phyloP scores from a whole-genome alignment of 208 protist genomes.

The Tritrichomonas musculus region DNA sequence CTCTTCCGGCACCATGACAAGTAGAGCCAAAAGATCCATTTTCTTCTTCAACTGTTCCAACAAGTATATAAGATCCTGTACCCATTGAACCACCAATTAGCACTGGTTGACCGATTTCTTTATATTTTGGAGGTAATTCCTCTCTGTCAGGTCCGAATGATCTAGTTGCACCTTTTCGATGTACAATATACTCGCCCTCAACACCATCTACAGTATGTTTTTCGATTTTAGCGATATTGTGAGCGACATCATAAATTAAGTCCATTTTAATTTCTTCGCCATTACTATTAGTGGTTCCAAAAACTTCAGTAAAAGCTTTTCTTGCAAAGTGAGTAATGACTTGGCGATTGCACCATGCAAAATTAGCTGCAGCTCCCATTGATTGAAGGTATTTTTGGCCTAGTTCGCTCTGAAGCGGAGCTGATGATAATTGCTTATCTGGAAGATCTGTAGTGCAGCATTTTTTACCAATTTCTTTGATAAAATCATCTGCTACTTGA shows the following conservation, averaged over 20 bases:
- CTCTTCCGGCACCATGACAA: constrained; percentile 72
- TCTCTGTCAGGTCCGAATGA: constrained; percentile 70
- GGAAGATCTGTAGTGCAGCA: too few relatives aligned
- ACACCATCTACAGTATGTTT: constrained; percentile 63
- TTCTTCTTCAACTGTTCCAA: constrained; percentile 62
- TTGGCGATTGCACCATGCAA: constrained; percentile 69
- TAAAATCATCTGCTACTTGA: constrained; percentile 60
- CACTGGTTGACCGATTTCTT: constrained; percentile 69
- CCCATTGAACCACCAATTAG: constrained; percentile 78
- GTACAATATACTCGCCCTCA: constrained; percentile 59
- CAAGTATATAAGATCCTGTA: constrained; percentile 67
- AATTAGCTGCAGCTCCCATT: constrained; percentile 72
- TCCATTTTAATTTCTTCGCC: constrained; percentile 58
- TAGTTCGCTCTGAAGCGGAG: constrained; percentile 58
- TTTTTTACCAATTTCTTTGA: constrained; percentile 45
- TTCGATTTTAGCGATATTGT: too few relatives aligned
- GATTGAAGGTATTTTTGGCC: constrained; percentile 64
- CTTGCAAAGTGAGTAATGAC: constrained; percentile 65
- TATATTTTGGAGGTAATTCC: constrained; percentile 67
- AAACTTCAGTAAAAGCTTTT: constrained; percentile 57
- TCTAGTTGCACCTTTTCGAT: constrained; percentile 73
- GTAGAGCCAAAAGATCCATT: constrained; percentile 63
- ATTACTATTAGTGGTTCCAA: too few relatives aligned
- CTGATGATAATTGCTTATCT: constrained; percentile 67
- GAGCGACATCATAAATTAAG: too few relatives aligned